Percentiles rank a stretch among this genome's conserved stretches.
phyloP scores from a whole-genome alignment of 208 protist genomes.

The Trypanosoma platydactyli region DNA sequence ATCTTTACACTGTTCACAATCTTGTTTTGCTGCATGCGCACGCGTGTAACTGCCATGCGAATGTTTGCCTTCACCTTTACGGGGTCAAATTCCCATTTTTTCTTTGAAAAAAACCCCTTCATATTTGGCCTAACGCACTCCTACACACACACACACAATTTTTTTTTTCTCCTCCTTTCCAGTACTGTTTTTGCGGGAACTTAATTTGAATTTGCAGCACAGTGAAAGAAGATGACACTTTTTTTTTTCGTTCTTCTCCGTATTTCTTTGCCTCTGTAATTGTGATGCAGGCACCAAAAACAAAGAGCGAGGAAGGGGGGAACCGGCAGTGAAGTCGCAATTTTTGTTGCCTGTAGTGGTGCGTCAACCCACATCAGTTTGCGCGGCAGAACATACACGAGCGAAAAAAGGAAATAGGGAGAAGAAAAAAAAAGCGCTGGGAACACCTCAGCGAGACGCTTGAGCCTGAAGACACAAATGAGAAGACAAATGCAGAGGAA shows the following conservation, averaged over 20 bases:
- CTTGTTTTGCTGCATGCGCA: slow-evolving; percentile 91
- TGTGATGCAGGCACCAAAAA: background rate
- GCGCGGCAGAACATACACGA: background rate
- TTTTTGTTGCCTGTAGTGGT: background rate
- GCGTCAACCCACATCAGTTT: too few species aligned
- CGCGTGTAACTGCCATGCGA: slow-evolving; percentile 82
- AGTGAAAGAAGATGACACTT: background rate
- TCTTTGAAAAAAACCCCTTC: slow-evolving; percentile 41
- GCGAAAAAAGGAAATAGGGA: background rate
- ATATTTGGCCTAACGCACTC: background rate
- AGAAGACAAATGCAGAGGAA: slow-evolving; percentile 24
- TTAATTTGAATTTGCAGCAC: too few species aligned
- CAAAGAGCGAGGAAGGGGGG: background rate
- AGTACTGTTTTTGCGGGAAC: background rate
- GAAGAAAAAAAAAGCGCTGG: background rate
- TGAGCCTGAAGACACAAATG: slow-evolving; percentile 2
- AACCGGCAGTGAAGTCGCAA: too few species aligned
- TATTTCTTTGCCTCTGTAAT: background rate
- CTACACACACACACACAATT: background rate
- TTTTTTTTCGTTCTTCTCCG: background rate
- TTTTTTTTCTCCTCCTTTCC: background rate
- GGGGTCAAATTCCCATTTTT: slow-evolving; percentile 55
- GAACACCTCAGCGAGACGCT: background rate
- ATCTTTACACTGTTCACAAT: slow-evolving; percentile 86
- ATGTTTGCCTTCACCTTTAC: slow-evolving; percentile 75